Conservation (phyloP, 441 rosid species). For the Adansonia gregorii region DNA sequence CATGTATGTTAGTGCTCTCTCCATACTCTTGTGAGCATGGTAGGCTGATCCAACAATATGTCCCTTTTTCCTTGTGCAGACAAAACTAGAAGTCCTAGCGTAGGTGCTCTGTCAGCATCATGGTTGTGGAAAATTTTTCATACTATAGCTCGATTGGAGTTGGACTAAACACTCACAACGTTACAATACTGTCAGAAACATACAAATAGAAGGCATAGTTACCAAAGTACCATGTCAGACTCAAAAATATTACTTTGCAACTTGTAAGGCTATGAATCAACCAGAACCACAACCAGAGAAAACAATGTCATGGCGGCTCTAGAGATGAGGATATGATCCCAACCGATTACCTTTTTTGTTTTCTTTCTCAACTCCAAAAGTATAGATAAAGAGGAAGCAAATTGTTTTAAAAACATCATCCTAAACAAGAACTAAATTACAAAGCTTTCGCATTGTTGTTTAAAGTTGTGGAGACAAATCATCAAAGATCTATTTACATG, state of each 20-base stretch:
- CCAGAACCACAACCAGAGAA: not conserved
- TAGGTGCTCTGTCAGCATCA: no score
- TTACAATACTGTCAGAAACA: not conserved
- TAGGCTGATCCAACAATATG: no score
- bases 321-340: not conserved
- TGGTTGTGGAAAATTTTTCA: no score
- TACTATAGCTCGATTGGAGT: not conserved
- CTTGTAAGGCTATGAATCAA: not conserved
- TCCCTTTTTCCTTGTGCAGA: no score
- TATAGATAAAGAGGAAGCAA: no score
- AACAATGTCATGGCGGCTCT: not conserved
- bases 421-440: not conserved
- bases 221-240: not conserved
- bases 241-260: no score
- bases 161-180: not conserved
- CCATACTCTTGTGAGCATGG: no score
- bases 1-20: slow-evolving; percentile 33
- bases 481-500: no score
- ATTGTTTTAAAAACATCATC: no score
- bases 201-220: not conserved
- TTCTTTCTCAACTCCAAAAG: no score
- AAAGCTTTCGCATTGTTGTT: not conserved
- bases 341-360: no score
- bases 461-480: not conserved
- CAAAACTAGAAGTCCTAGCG: no score